A percentile compares a stretch with the other conserved stretches of the same genome.
Evolutionary conservation across 495 filamentous ascomycete genomes (phyloP).

Genomic region (Niebla homalea): DNA sequence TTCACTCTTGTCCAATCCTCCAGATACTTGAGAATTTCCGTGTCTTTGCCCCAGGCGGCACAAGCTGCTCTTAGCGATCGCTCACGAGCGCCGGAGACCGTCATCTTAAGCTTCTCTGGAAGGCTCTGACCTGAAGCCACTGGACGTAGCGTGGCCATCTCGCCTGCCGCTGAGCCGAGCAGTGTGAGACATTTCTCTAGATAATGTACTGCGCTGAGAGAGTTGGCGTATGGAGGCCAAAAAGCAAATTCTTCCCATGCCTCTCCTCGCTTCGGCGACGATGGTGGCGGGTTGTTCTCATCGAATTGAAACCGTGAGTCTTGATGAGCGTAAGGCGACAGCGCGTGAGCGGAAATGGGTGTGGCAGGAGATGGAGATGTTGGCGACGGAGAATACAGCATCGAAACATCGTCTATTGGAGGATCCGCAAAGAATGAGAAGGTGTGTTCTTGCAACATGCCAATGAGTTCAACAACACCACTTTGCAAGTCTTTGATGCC

Average conservation of each 20-base stretch:
- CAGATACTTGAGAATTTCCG: slow-evolving; percentile 73
- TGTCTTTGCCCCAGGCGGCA: slow-evolving; percentile 76
- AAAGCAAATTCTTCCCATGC: slow-evolving; percentile 91
- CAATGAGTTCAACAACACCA: slow-evolving; percentile 65
- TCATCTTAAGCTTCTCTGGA: slow-evolving; percentile 50
- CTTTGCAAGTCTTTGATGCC: slow-evolving; percentile 60
- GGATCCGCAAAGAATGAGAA: slow-evolving; percentile 75
- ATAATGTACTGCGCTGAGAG: slow-evolving; percentile 76
- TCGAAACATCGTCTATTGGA: slow-evolving; percentile 78
- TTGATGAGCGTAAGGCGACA: slow-evolving; percentile 33
- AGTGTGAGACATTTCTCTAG: slow-evolving; percentile 65
- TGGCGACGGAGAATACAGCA: slow-evolving; percentile 64
- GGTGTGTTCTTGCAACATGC: slow-evolving; percentile 65
- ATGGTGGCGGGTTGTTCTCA: slow-evolving; percentile 60
- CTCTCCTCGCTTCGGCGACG: slow-evolving; percentile 61
- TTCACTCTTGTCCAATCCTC: slow-evolving; percentile 81
- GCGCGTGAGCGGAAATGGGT: slow-evolving; percentile 22
- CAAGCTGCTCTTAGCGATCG: slow-evolving; percentile 68
- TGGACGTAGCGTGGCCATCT: slow-evolving; percentile 64
- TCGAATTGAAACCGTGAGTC: slow-evolving; percentile 71
- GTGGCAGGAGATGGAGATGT: slow-evolving; percentile 60
- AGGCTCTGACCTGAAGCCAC: slow-evolving; percentile 42
- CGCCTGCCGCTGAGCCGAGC: slow-evolving; percentile 70
- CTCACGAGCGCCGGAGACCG: slow-evolving; percentile 71
- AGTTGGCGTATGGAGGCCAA: slow-evolving; percentile 88